These are phyloP conservation scores for Lentinula lateritia DNA, from an alignment of 768 basidiomycete species.

Conservation along the genomic window DNA sequence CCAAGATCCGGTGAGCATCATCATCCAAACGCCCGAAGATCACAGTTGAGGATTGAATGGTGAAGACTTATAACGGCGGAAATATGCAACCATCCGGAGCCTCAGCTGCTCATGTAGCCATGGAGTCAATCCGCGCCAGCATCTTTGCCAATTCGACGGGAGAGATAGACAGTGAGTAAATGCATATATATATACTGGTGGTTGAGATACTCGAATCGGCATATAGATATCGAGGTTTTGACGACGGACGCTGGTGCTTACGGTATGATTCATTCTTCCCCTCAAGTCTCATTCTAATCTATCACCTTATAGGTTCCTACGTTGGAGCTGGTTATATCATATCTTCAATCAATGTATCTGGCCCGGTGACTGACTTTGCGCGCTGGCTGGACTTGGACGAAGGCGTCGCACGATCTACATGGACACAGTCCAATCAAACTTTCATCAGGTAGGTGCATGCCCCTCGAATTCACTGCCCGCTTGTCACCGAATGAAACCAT, in stretches of 20 bases:
- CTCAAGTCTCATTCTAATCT: not conserved
- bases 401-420: slow-evolving; percentile 50
- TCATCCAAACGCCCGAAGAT: not conserved
- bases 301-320: slow-evolving; percentile 51
- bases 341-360: slow-evolving; percentile 39
- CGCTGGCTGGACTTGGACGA: slow-evolving; percentile 71
- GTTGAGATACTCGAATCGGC: not conserved
- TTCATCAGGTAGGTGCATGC: slow-evolving; percentile 41
- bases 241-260: slow-evolving; percentile 53
- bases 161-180: slow-evolving; percentile 46
- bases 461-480: slow-evolving; percentile 1
- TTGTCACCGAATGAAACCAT: not conserved
- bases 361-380: slow-evolving; percentile 38
- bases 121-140: slow-evolving; percentile 46
- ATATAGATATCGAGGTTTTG: slow-evolving; percentile 48
- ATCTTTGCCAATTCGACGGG: slow-evolving; percentile 59
- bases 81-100: slow-evolving; percentile 49
- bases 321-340: slow-evolving; percentile 59
- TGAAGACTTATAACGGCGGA: slow-evolving; percentile 66
- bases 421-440: slow-evolving; percentile 46
- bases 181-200: not conserved
- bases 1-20: slow-evolving; percentile 45
- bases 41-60: not conserved
- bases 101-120: slow-evolving; percentile 35
- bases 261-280: slow-evolving; percentile 30